Evolutionary conservation across 2,329 filamentous ascomycete genomes (phyloP).

Genomic region (Gaeumannomyces sp.): DNA sequence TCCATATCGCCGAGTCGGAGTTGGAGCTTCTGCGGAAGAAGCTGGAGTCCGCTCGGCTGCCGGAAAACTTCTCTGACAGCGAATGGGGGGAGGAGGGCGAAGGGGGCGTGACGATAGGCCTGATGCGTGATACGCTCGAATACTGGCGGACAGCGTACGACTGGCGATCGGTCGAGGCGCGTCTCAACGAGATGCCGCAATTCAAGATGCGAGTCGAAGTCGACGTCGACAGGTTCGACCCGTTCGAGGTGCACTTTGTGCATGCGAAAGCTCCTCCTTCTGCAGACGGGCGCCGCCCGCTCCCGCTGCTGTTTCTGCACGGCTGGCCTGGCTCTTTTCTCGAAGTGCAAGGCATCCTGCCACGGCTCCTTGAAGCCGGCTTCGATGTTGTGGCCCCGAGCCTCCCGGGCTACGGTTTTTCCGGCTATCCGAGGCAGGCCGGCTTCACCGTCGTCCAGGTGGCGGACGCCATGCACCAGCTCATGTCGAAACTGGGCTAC

Average conservation of each 20-base stretch:
- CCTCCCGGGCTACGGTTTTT: conserved; percentile 39
- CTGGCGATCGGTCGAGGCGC: conserved; percentile 1
- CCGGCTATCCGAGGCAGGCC: conserved; percentile 21
- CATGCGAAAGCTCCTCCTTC: conserved; percentile 4
- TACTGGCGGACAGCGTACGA: conserved; percentile 1
- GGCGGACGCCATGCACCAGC: conserved; percentile 26
- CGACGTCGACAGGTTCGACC: conserved; percentile 1
- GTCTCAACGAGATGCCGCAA: conserved; percentile 5
- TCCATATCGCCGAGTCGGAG: conserved; percentile 2
- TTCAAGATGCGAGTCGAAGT: too few relatives aligned
- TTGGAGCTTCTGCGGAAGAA: conserved; percentile 1
- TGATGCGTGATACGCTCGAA: conserved; percentile 1
- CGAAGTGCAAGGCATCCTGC: conserved; percentile 29
- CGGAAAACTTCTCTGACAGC: neutral
- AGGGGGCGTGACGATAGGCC: conserved; percentile 3
- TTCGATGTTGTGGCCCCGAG: conserved; percentile 42
- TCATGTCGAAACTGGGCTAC: conserved; percentile 36
- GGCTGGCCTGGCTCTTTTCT: conserved; percentile 37
- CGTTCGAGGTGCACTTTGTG: conserved; percentile 7
- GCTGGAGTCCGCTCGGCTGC: neutral
- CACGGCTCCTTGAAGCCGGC: conserved; percentile 24
- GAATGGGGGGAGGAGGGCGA: conserved; percentile 4
- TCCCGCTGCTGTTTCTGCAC: conserved; percentile 35
- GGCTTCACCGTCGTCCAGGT: conserved; percentile 26
- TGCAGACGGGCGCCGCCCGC: conserved; percentile 6